Conservation (phyloP, 371 early-diverging fungal genomes). For the Zychaea mexicana region DNA sequence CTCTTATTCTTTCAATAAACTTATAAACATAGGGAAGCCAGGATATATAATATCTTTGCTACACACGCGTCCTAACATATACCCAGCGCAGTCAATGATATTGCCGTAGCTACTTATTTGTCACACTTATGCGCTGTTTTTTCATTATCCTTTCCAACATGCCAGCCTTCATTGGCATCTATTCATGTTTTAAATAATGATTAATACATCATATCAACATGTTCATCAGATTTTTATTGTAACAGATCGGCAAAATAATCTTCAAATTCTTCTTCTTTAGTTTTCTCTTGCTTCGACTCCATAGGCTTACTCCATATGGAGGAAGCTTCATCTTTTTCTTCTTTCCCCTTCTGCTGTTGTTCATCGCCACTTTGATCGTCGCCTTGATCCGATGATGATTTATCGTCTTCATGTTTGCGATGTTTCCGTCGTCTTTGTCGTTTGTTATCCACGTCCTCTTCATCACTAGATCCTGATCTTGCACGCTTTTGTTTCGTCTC, state of each 20-base stretch:
- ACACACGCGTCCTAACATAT: too few relatives aligned
- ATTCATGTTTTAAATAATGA: too few relatives aligned
- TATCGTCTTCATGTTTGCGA: conserved; percentile 6
- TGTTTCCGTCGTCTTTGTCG: neutral
- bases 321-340: conserved; percentile 17
- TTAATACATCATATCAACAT: neutral
- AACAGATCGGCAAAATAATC: conserved; percentile 52
- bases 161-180: too few relatives aligned
- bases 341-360: neutral
- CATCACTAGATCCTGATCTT: conserved; percentile 2
- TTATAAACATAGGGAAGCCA: too few relatives aligned
- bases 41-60: too few relatives aligned
- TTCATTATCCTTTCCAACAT: too few relatives aligned
- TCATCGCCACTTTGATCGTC: neutral
- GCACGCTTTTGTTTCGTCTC: conserved; percentile 10
- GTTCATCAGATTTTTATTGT: conserved; percentile 31
- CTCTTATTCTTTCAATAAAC: too few relatives aligned
- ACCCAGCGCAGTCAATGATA: too few relatives aligned
- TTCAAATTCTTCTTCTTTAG: conserved; percentile 48
- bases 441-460: conserved; percentile 10
- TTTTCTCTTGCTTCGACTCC: conserved; percentile 35
- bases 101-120: too few relatives aligned
- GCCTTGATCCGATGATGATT: neutral
- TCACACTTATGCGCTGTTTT: too few relatives aligned
- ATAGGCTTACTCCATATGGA: conserved; percentile 42